Base-by-base conservation (phyloP, 495 filamentous ascomycete genomes). In the Ramalina peruviana region DNA sequence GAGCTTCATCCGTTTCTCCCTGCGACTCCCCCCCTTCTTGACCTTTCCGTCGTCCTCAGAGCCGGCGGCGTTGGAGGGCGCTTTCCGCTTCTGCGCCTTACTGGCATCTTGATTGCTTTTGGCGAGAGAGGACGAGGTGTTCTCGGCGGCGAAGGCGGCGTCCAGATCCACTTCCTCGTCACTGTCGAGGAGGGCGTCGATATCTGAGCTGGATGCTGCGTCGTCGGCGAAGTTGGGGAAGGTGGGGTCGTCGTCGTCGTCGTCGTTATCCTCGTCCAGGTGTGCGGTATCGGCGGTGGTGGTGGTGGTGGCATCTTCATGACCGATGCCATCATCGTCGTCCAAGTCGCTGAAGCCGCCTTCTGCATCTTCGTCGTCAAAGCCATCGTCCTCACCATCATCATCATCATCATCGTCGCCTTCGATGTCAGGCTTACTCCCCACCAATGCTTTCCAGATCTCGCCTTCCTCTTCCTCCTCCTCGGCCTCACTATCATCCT, bases 381-480 rank as follows among this genome's bases (percentile, higher is more conserved):
- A 43, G 80, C 81, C 47, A 49, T 78, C 74, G 49, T 56, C 50
- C 4, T 69, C 72, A 39, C 81, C 47, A 45, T 71, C 70, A 51
- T 73, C 40, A 80, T 73, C 40, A 80, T 81, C 47, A 50, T 78
- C 74, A 36, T 79, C 82, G 51, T 76, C 80, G n/a, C 76, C 74
- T 25, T 70, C 76, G 25, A 93, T 60, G 38, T 93, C 88, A 2
- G 87, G 85, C 40, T 75, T 69, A 7, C 82, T 87, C 23, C 81
- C 76, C 23, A 95, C 87, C 36, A 97, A 69, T 0, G 90, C 90
- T 64, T 94, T 82, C 90, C 90, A 97, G 52, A 97, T 88, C 67
- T 94, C 86, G 4, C 79, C 75, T 50, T 82, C 81, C 23, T 76
- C 67, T 17, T 52, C 53, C 17, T 72, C 71, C 26, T 68, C 72